A percentile compares a stretch with the other conserved stretches of the same genome.
Evolutionary conservation across 2,329 filamentous ascomycete species (phyloP).

Genomic region (Arthrobotrys sinensis): DNA sequence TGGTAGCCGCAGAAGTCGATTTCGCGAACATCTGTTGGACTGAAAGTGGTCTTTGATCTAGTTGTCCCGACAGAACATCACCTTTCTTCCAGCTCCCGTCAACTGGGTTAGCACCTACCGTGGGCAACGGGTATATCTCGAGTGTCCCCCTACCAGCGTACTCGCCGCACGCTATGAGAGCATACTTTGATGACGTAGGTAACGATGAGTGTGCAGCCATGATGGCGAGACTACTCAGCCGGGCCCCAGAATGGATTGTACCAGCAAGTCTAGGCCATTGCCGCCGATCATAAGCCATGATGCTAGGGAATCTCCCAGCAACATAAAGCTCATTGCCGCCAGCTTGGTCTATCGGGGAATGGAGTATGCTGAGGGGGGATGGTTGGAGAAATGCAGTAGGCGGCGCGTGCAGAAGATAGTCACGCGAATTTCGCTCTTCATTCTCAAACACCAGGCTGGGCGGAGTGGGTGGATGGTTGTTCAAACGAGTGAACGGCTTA

Average conservation of each 20-base stretch:
- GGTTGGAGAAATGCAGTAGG: conserved; percentile 76
- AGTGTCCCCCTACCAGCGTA: conserved; percentile 93
- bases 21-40: conserved; percentile 70
- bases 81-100: conserved; percentile 33
- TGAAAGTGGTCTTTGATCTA: conserved; percentile 63
- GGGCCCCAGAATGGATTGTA: conserved; percentile 86
- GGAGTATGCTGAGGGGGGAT: conserved; percentile 85
- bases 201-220: conserved; percentile 78
- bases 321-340: conserved; percentile 75
- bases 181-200: conserved; percentile 74
- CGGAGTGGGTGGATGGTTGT: neutral
- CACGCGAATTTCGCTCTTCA: conserved; percentile 65
- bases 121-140: conserved; percentile 82
- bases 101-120: conserved; percentile 35
- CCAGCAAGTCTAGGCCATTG: conserved; percentile 83
- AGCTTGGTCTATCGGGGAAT: conserved; percentile 82
- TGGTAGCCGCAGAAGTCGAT: conserved; percentile 65
- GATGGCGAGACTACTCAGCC: conserved; percentile 80
- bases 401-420: conserved; percentile 71
- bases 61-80: neutral
- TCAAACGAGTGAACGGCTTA: conserved; percentile 65
- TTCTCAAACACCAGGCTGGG: conserved; percentile 59
- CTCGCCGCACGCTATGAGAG: conserved; percentile 85
- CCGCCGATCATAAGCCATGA: conserved; percentile 89
- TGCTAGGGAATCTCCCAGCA: conserved; percentile 87